These are phyloP conservation scores for Cicer bijugum DNA, from an alignment of 306 rosid genomes.

Conservation along the genomic window DNA sequence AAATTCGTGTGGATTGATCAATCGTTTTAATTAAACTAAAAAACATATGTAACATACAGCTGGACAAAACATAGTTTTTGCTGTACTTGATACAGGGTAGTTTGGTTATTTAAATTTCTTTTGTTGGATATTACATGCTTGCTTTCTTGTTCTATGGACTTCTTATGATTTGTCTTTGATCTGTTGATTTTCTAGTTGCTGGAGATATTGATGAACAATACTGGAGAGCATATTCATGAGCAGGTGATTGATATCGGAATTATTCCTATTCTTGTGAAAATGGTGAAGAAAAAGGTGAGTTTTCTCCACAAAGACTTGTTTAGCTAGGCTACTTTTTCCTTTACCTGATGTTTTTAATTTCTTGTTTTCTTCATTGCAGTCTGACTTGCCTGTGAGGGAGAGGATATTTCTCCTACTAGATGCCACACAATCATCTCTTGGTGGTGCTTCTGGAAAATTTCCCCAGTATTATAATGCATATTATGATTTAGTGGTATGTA, in stretches of 20 bases:
- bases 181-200: constrained; percentile 67
- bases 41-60: constrained; percentile 16
- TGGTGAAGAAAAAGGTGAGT: constrained; percentile 92
- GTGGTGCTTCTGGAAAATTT: constrained; percentile 95
- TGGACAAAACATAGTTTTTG: constrained; percentile 7
- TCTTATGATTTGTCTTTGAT: constrained; percentile 38
- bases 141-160: constrained; percentile 36
- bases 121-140: constrained; percentile 21
- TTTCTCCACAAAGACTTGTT: constrained; percentile 29
- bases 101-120: constrained; percentile 38
- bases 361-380: constrained; percentile 58
- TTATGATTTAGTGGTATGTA: constrained; percentile 88
- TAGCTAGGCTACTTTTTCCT: constrained; percentile 17
- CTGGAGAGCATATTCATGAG: constrained; percentile 83
- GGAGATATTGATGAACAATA: constrained; percentile 97
- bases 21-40: constrained; percentile 15
- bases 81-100: constrained; percentile 26
- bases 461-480: constrained; percentile 90
- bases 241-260: constrained; percentile 83
- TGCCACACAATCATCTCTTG: constrained; percentile 96
- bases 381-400: constrained; percentile 85
- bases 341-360: constrained; percentile 3
- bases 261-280: constrained; percentile 79
- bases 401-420: constrained; percentile 90
- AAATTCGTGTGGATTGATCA: background rate